Percentiles rank a stretch among this genome's conserved stretches.
phyloP scores from a whole-genome alignment of 2,329 filamentous ascomycete genomes.

The Cladosporium oxysporum region DNA sequence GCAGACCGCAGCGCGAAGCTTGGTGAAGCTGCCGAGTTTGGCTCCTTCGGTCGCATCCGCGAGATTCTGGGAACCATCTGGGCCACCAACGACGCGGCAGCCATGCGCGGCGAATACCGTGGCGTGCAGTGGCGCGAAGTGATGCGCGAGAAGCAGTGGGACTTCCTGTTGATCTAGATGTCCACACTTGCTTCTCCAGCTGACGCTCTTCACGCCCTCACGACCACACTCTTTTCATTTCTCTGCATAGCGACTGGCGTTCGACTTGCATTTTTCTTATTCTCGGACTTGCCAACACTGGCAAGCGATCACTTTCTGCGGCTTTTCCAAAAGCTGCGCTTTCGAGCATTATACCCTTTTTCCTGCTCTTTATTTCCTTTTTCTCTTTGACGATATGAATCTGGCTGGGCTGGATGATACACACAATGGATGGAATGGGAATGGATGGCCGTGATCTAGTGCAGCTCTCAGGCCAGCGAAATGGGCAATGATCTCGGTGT shows the following conservation, averaged over 20 bases:
- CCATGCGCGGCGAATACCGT: constrained; percentile 52
- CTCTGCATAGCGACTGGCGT: constrained; percentile 37
- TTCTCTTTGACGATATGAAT: constrained; percentile 14
- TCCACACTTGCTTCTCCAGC: constrained; percentile 5
- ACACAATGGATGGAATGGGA: constrained; percentile 6
- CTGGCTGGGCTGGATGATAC: constrained; percentile 16
- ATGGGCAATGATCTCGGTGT: constrained; percentile 9
- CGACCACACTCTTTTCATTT: constrained; percentile 16
- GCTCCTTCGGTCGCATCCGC: constrained; percentile 82
- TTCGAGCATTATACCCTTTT: constrained; percentile 28
- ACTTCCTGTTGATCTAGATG: constrained; percentile 79
- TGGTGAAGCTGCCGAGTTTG: constrained; percentile 74
- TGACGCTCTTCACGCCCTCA: not conserved
- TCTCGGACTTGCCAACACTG: not conserved
- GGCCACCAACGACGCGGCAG: constrained; percentile 68
- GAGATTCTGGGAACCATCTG: constrained; percentile 81
- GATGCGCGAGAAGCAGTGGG: constrained; percentile 89
- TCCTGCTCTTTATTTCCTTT: constrained; percentile 19
- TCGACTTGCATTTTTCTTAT: constrained; percentile 17
- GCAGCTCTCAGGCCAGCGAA: constrained; percentile 35
- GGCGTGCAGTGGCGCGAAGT: constrained; percentile 93
- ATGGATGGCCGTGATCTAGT: constrained; percentile 34
- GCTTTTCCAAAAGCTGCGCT: constrained; percentile 12
- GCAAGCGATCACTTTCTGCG: constrained; percentile 2
- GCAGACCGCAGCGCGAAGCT: constrained; percentile 72